Percentiles rank a stretch among this genome's conserved stretches.
phyloP scores from a whole-genome alignment of 2,329 filamentous ascomycete genomes.

The Stachybotrys chlorohalonatus region DNA sequence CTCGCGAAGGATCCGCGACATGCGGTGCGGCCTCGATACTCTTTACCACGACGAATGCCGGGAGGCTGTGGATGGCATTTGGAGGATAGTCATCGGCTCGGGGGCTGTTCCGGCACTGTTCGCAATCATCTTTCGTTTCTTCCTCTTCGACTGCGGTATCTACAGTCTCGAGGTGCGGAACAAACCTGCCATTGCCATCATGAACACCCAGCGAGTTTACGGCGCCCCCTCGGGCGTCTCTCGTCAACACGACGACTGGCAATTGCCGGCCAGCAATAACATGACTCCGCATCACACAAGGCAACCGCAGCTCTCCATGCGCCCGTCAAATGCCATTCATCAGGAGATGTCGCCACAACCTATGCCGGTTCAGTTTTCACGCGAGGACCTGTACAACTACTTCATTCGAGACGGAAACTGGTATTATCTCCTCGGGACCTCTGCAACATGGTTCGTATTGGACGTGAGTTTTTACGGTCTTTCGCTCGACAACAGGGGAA shows the following conservation, averaged over 20 bases:
- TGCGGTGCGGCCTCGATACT: constrained; percentile 38
- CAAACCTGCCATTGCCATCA: constrained; percentile 48
- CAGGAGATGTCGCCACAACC: constrained; percentile 23
- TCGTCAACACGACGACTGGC: constrained; percentile 6
- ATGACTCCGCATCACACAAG: constrained; percentile 11
- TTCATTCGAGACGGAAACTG: constrained; percentile 33
- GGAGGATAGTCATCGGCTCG: constrained; percentile 58
- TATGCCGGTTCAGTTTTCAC: constrained; percentile 39
- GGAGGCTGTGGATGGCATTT: constrained; percentile 47
- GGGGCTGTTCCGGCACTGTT: constrained; percentile 55
- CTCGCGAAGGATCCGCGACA: constrained; percentile 29
- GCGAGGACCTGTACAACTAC: constrained; percentile 37
- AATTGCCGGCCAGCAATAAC: constrained; percentile 10
- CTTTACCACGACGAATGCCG: constrained; percentile 35
- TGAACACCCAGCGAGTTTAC: constrained; percentile 52
- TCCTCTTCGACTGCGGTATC: constrained; percentile 56
- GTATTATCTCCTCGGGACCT: constrained; percentile 29
- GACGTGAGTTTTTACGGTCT: constrained; percentile 47
- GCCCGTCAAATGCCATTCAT: constrained; percentile 15
- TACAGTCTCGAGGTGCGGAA: constrained; percentile 58
- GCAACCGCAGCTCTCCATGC: constrained; percentile 6
- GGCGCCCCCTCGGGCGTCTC: constrained; percentile 23
- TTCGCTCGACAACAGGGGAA: constrained; percentile 32
- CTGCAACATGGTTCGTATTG: constrained; percentile 42
- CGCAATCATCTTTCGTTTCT: constrained; percentile 57